These are phyloP conservation scores for Amauroascus verrucosus DNA, from an alignment of 2,329 filamentous ascomycete species.

Conservation along the genomic window DNA sequence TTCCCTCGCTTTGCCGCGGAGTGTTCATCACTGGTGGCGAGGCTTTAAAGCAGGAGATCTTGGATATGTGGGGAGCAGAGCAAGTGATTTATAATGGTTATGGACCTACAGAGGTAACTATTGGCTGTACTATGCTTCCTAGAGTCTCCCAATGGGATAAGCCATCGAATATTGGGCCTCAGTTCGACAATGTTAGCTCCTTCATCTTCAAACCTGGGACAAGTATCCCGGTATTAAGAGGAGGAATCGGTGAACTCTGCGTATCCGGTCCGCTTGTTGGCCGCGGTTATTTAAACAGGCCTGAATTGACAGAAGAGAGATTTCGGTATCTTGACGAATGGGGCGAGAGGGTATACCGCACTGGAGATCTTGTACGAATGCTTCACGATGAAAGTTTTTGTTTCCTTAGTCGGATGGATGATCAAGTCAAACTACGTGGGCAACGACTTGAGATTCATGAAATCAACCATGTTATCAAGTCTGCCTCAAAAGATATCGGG, in stretches of 20 bases:
- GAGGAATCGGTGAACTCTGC: slow-evolving; percentile 78
- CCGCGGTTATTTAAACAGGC: slow-evolving; percentile 74
- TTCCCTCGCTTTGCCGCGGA: slow-evolving; percentile 66
- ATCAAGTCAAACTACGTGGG: slow-evolving; percentile 83
- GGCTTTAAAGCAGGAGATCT: slow-evolving; percentile 74
- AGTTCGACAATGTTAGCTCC: slow-evolving; percentile 79
- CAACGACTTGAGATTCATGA: slow-evolving; percentile 84
- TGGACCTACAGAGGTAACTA: slow-evolving; percentile 85
- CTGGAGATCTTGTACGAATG: slow-evolving; percentile 76
- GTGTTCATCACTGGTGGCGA: slow-evolving; percentile 93
- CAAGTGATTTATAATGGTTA: slow-evolving; percentile 85
- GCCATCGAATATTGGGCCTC: slow-evolving; percentile 75
- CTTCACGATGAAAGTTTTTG: slow-evolving; percentile 73
- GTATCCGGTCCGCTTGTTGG: slow-evolving; percentile 79
- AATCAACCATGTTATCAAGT: slow-evolving; percentile 73
- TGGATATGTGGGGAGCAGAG: slow-evolving; percentile 72
- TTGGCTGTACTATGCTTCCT: slow-evolving; percentile 84
- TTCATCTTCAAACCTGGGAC: slow-evolving; percentile 65
- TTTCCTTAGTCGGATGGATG: slow-evolving; percentile 78
- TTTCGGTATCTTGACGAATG: slow-evolving; percentile 57
- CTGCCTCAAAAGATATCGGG: slow-evolving; percentile 46
- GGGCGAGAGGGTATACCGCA: slow-evolving; percentile 64
- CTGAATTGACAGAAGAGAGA: slow-evolving; percentile 62
- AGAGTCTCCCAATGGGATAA: slow-evolving; percentile 67
- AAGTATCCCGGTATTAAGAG: slow-evolving; percentile 60